These are phyloP conservation scores for Pichia phayaonensis DNA, from an alignment of 805 yeast genomes.

Conservation along the genomic window DNA sequence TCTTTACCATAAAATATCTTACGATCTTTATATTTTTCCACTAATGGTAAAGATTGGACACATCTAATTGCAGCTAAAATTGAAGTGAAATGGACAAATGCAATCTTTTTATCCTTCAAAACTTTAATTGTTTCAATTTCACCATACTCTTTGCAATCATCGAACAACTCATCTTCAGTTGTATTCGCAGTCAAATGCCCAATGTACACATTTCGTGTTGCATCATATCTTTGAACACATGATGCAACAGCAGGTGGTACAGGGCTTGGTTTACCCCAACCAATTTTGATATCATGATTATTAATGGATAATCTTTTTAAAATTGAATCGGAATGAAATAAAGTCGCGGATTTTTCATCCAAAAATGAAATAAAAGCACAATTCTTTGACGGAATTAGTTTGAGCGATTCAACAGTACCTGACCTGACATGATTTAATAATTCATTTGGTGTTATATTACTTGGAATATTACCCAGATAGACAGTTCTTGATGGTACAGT, in stretches of 20 bases:
- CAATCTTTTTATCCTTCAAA: slow-evolving; percentile 72
- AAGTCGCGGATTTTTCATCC: slow-evolving; percentile 79
- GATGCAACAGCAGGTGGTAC: slow-evolving; percentile 67
- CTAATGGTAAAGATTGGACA: slow-evolving; percentile 64
- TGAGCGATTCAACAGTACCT: slow-evolving; percentile 77
- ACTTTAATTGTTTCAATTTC: slow-evolving; percentile 79
- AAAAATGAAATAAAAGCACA: slow-evolving; percentile 89
- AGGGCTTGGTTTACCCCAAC: slow-evolving; percentile 85
- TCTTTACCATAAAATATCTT: slow-evolving; percentile 91
- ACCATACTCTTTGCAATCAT: slow-evolving; percentile 70
- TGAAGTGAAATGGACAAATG: slow-evolving; percentile 84
- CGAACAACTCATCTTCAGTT: slow-evolving; percentile 57
- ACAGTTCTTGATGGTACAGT: slow-evolving; percentile 63
- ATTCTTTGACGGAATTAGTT: slow-evolving; percentile 72
- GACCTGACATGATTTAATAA: slow-evolving; percentile 84
- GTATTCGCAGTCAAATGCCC: slow-evolving; percentile 61
- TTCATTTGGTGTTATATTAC: slow-evolving; percentile 72
- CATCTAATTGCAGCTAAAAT: slow-evolving; percentile 81
- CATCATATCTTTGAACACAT: slow-evolving; percentile 77
- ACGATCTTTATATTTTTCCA: slow-evolving; percentile 62
- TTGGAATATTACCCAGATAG: slow-evolving; percentile 81
- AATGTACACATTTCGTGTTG: slow-evolving; percentile 88
- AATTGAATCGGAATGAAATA: slow-evolving; percentile 90
- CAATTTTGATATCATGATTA: slow-evolving; percentile 76
- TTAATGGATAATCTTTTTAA: slow-evolving; percentile 73